Conservation (phyloP, 306 rosid genomes). For the Dicorynia guianensis region DNA sequence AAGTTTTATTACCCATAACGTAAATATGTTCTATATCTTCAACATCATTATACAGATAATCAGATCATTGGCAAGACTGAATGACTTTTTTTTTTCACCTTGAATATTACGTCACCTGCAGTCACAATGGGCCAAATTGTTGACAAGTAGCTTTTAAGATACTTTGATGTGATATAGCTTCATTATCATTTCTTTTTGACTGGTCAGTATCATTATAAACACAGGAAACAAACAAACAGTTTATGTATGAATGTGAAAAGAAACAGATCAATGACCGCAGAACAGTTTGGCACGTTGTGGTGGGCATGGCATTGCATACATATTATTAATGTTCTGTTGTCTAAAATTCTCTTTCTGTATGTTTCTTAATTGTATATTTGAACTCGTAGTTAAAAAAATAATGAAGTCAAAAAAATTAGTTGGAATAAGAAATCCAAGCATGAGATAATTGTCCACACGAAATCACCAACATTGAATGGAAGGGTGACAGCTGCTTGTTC, state of each 20-base stretch:
- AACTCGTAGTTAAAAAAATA: not conserved
- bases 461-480: not conserved
- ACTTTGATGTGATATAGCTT: slow-evolving; percentile 10
- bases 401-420: not conserved
- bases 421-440: not conserved
- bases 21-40: slow-evolving; percentile 19
- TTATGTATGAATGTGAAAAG: slow-evolving; percentile 21
- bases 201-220: slow-evolving; percentile 7
- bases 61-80: slow-evolving; percentile 7
- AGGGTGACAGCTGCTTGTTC: not conserved
- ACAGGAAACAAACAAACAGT: slow-evolving; percentile 11
- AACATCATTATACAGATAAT: slow-evolving; percentile 8
- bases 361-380: not conserved
- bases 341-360: not conserved
- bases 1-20: slow-evolving; percentile 29
- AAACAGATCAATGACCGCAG: slow-evolving; percentile 3
- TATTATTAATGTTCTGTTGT: not conserved
- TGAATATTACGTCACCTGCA: not conserved
- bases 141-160: not conserved
- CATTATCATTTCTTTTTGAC: too few relatives aligned
- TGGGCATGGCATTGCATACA: not conserved
- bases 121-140: slow-evolving; percentile 9
- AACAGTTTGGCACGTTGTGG: not conserved
- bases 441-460: not conserved
- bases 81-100: not conserved